Evolutionary conservation across 148 eudicot genomes (phyloP), one percentile per base, ranked within the genome.

Genomic region (Cornus suecica): DNA sequence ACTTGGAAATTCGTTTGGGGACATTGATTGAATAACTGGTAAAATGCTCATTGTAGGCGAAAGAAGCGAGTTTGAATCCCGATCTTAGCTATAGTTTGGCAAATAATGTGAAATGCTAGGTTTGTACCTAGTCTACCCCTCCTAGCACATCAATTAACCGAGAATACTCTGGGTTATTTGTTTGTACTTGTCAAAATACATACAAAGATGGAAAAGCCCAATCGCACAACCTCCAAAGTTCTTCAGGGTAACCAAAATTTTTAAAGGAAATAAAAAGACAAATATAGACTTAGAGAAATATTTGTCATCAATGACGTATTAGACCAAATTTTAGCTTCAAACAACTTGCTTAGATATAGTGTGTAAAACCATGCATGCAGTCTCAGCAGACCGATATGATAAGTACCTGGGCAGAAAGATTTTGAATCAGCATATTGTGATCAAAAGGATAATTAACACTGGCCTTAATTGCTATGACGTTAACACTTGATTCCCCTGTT

Each of bases 331-430:
- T 4, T 3, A 56, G 61, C 61, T 16, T 56, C 16, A 10, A 56
- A 58, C 62, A 18, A 5, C 62, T 58, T 58, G 6, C 7, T 18
- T 51, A 18, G 28, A 23, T 6, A 41, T 6, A 32, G 14, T n/a
- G 63, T 22, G 62, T 16, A 64, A 71, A 30, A n/a, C 30, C 25
- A 71, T 8, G 61, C 65, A 71, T 25, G 64, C 73, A 30, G 27
- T 28, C 42, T 31, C 9, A 66, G 28, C 65, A 74, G 32, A 23
- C 8, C 22, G 41, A 63, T 37, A 37, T 6, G 9, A 37, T 10
- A 80, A 25, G 27, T 82, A 94, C 98, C 98, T 90, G 96, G 27
- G 89, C 75, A 80, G 98, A 85, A 68, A 94, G 96, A 80, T 94
- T 94, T 76, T 94, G 98, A 73, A 94, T 86, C 83, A 90, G 73